Percentiles rank a stretch among this genome's conserved stretches.
These are phyloP conservation scores for Symbiotaphrina buchneri DNA, from an alignment of 495 filamentous ascomycete species.

Conservation along the genomic window DNA sequence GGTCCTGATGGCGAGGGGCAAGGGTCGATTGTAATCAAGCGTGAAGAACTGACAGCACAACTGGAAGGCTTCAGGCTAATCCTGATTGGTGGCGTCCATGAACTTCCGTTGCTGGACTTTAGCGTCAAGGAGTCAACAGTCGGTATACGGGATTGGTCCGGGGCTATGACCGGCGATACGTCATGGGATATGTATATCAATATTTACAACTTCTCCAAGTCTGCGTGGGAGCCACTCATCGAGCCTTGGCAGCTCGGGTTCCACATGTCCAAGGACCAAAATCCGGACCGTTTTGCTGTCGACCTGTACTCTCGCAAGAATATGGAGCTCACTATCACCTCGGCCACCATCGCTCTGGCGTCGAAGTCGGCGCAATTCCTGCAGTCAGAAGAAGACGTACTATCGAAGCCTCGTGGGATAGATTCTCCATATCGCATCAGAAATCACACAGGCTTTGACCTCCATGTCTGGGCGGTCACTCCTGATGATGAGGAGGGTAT, in stretches of 20 bases:
- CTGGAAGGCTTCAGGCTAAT: conserved; percentile 82
- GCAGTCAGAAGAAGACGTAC: conserved; percentile 70
- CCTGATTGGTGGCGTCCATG: conserved; percentile 85
- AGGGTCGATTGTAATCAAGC: conserved; percentile 36
- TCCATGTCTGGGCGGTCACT: conserved; percentile 59
- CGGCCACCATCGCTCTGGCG: conserved; percentile 77
- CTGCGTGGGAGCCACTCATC: conserved; percentile 88
- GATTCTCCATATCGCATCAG: conserved; percentile 87
- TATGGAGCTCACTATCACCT: conserved; percentile 80
- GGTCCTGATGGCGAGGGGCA: conserved; percentile 8
- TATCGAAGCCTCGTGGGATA: conserved; percentile 76
- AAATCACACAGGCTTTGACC: conserved; percentile 85
- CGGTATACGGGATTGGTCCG: conserved; percentile 75
- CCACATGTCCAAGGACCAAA: conserved; percentile 58
- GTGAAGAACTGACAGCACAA: conserved; percentile 66
- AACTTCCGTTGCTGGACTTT: conserved; percentile 82
- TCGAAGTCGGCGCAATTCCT: conserved; percentile 88
- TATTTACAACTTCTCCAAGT: conserved; percentile 97
- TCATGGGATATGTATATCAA: conserved; percentile 85
- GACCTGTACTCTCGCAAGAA: conserved; percentile 74
- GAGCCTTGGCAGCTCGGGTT: conserved; percentile 93
- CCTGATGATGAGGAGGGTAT: conserved; percentile 34
- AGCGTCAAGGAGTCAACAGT: conserved; percentile 79
- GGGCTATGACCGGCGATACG: conserved; percentile 65
- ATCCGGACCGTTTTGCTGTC: conserved; percentile 54